phyloP scores from a whole-genome alignment of 352 stramenopile species.

The Phytophthora capsici region DNA sequence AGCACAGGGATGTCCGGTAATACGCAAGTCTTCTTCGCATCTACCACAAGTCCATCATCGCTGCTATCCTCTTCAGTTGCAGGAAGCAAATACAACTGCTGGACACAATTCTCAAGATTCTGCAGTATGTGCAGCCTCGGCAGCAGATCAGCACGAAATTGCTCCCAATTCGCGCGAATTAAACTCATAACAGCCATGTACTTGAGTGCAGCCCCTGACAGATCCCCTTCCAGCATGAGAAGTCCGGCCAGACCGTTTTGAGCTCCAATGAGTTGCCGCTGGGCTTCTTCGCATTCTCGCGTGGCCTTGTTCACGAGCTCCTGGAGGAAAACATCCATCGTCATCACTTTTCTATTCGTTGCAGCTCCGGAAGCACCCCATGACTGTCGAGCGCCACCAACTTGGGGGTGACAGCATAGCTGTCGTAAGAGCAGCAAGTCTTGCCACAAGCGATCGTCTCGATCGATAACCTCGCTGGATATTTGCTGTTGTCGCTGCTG shows the following conservation, averaged over 20 bases:
- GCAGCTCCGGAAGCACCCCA: slow-evolving; percentile 21
- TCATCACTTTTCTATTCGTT: slow-evolving; percentile 49
- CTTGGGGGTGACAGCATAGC: slow-evolving; percentile 93
- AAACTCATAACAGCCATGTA: slow-evolving; percentile 56
- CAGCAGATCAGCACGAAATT: slow-evolving; percentile 74
- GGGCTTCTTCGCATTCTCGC: slow-evolving; percentile 84
- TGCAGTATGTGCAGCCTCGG: slow-evolving; percentile 73
- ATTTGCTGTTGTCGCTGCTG: slow-evolving; percentile 28
- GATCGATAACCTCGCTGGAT: slow-evolving; percentile 30
- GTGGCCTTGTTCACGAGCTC: slow-evolving; percentile 70
- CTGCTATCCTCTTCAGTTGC: not conserved
- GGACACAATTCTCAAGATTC: slow-evolving; percentile 55
- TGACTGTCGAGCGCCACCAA: slow-evolving; percentile 52
- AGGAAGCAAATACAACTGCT: slow-evolving; percentile 18
- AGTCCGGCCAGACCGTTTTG: slow-evolving; percentile 77
- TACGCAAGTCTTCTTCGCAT: slow-evolving; percentile 55
- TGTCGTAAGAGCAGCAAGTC: slow-evolving; percentile 87
- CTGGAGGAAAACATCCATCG: slow-evolving; percentile 82
- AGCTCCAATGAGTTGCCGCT: slow-evolving; percentile 77
- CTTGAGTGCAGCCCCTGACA: slow-evolving; percentile 48
- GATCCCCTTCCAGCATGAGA: slow-evolving; percentile 41
- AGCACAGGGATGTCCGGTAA: slow-evolving; percentile 51
- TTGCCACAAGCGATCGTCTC: slow-evolving; percentile 58
- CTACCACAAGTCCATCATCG: not conserved
- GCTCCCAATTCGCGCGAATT: slow-evolving; percentile 62